Evolutionary conservation across 805 yeast species (phyloP), one percentile per base, ranked within the genome.

Genomic region (Priceomyces fermenticarens): DNA sequence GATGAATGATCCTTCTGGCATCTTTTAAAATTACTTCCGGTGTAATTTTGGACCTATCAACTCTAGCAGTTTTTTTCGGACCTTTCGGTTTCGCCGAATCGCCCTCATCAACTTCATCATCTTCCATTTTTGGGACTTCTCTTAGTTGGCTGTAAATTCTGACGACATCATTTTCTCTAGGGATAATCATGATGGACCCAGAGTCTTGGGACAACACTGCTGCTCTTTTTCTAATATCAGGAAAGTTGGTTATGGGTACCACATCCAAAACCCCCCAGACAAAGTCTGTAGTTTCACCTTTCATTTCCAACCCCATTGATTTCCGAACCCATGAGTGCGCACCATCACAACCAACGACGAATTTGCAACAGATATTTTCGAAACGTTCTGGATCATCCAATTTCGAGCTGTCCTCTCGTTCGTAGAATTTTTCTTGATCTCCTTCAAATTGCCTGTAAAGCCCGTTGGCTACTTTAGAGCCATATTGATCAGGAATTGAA

Each of bases 221-320:
- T 42, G 60, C 53, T 11, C 63, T 49, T 27, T 47, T 50, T 38
- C 67, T 45, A 42, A 63, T 57, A 51, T 63, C 68, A 2, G 68
- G 68, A 49, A 62, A 63, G 38, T 63, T 51, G 3, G 67, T 63
- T 20, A 54, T 37, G n/a, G 64, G 63, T 23, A 58, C 65, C 35
- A 60, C 54, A 42, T 63, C 68, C 34, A 63, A 41, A 12, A 63
- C 68, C 13, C 66, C 68, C 68, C 68, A 63, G 16, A 59, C 54
- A 32, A 45, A 54, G 46, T 62, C 67, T 12, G 68, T 57, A 8
- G 60, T 44, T 37, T 63, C 68, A 28, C 67, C 67, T 20, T 54
- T 54, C 63, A 62, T 57, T 36, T 54, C 54, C 30, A 58, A 46
- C n/a, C 57, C 64, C 32, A 62, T 45, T 40, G 55, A 53, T 40